Evolutionary conservation across 225 moss, liverwort and hornwort species (phyloP).

Genomic region (Bryum argenteum): DNA sequence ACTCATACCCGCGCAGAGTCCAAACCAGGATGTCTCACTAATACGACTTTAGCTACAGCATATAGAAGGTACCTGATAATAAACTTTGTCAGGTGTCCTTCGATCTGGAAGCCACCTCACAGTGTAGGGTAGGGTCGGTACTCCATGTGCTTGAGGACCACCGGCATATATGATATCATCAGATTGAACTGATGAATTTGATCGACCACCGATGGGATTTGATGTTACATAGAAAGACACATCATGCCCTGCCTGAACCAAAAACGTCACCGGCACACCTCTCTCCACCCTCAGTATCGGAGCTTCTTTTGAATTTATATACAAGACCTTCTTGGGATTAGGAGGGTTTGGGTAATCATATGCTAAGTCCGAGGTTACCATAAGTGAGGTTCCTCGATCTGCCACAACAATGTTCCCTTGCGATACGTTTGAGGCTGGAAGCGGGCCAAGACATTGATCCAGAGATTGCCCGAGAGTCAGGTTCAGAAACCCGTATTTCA

Average conservation of each 20-base stretch:
- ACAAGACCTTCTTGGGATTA: constrained; percentile 82
- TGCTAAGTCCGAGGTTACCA: constrained; percentile 72
- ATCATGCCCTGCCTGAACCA: constrained; percentile 92
- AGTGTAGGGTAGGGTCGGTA: constrained; percentile 68
- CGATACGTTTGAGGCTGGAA: constrained; percentile 69
- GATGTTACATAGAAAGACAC: constrained; percentile 91
- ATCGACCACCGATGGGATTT: constrained; percentile 73
- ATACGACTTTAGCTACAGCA: constrained; percentile 10
- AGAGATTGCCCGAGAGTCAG: constrained; percentile 52
- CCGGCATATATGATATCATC: constrained; percentile 75
- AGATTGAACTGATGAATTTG: constrained; percentile 30
- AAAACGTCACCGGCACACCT: constrained; percentile 91
- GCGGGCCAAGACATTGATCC: constrained; percentile 85
- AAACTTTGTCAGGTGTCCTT: constrained; percentile 87
- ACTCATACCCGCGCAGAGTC: background rate
- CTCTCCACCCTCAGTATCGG: constrained; percentile 92
- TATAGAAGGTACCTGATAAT: constrained; percentile 54
- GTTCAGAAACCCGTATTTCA: constrained; percentile 61
- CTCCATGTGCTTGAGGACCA: constrained; percentile 79
- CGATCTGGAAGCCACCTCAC: constrained; percentile 90
- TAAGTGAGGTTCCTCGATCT: constrained; percentile 84
- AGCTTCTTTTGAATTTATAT: constrained; percentile 91
- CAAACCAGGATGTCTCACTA: constrained; percentile 8
- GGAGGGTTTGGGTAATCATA: constrained; percentile 91
- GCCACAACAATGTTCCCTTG: constrained; percentile 92